Base-by-base conservation (phyloP, 1,284 basidiomycete genomes). In the Heterobasidion parviporum region DNA sequence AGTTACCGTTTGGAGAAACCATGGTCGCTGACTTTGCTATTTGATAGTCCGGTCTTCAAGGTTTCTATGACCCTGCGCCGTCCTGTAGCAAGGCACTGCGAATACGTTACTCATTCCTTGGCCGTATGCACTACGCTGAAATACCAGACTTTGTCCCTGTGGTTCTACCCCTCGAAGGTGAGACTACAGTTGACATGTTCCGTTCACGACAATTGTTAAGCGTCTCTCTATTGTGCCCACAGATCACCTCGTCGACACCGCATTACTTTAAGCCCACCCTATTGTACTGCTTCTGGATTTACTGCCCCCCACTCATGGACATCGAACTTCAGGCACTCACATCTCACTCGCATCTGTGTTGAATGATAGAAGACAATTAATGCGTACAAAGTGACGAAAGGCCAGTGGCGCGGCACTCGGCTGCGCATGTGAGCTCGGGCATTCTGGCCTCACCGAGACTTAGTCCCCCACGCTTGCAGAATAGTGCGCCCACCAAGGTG, bases 51-150 rank as follows among this genome's bases (percentile, higher is more conserved):
- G 79, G 79, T 43, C 72, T 92, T 57, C 81, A 87, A 64, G 89
- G 88, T 26, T 89, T 92, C 74, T 81, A 78, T 64, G 88, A 92
- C 70, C 88, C 83, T 57, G 83, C 80, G n/a, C 81, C 86, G 41
- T 81, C 80, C 43, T 74, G 80, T 56, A 70, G 75, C 54, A 92
- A 92, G 73, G 74, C 75, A 26, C 71, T 96, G 52, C 73, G 80
- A 34, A 76, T 96, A 50, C 78, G 83, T 47, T 96, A 96, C 70
- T 71, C 79, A 50, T 97, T 96, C 77, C 78, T 81, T 59, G 85
- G 82, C 45, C 76, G 77, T 58, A 63, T 77, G 70, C 93, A 96
- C 68, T 86, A 89, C 67, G 84, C 84, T 59, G 82, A 85, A 61
- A 82, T 92, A 58, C 81, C 81, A 62, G 93, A 95, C 71, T 73